Evolutionary conservation across 2,329 filamentous ascomycete genomes (phyloP).

Genomic region (Albifimbria verrucaria): DNA sequence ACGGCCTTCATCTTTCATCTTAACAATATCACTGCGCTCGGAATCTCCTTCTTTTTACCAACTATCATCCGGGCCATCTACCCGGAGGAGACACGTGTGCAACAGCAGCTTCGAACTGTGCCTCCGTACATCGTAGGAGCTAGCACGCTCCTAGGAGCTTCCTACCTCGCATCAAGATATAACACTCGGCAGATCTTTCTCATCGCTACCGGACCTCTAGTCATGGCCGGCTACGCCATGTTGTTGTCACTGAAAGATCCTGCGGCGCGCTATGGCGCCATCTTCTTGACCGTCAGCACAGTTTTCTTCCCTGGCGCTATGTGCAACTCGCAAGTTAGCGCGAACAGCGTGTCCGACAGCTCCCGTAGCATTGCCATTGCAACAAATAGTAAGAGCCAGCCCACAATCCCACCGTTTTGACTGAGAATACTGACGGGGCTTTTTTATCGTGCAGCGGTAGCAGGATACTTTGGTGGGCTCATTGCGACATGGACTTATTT

Average conservation of each 20-base stretch:
- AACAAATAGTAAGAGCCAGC: conserved; percentile 33
- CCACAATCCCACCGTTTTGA: neutral
- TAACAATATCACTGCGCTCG: conserved; percentile 65
- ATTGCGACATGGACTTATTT: conserved; percentile 64
- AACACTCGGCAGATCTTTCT: conserved; percentile 61
- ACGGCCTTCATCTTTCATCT: conserved; percentile 59
- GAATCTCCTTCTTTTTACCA: conserved; percentile 62
- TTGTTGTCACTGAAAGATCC: conserved; percentile 56
- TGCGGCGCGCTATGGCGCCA: conserved; percentile 64
- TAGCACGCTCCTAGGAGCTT: conserved; percentile 62
- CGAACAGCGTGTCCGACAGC: conserved; percentile 69
- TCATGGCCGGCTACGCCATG: conserved; percentile 69
- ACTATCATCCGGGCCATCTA: conserved; percentile 43
- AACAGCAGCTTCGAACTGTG: conserved; percentile 42
- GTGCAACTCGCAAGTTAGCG: conserved; percentile 63
- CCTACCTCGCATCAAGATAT: conserved; percentile 57
- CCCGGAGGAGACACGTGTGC: conserved; percentile 3
- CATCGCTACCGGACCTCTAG: conserved; percentile 55
- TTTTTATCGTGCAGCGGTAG: conserved; percentile 54
- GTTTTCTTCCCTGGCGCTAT: conserved; percentile 63
- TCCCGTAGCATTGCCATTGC: conserved; percentile 65
- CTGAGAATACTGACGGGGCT: no score
- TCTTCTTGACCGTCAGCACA: conserved; percentile 64
- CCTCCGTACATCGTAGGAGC: conserved; percentile 66
- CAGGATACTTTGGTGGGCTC: conserved; percentile 69